Conservation (phyloP, 352 stramenopile genomes). For the Discostella stelligera region DNA sequence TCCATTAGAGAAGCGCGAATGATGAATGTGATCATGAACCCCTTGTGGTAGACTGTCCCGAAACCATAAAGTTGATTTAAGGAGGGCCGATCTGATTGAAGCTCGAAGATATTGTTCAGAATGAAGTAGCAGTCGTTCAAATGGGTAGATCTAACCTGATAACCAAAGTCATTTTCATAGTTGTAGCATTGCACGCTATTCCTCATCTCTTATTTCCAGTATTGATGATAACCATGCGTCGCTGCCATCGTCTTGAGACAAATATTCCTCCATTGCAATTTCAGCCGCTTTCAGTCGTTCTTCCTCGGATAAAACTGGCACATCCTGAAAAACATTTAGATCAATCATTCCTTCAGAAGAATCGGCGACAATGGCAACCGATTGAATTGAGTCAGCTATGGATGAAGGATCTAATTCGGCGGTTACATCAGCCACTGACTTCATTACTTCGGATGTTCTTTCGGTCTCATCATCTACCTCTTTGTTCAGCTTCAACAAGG, state of each 20-base stretch:
- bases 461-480: conserved; percentile 10
- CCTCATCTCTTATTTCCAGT: conserved; percentile 56
- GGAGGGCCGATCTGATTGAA: background rate
- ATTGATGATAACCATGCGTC: conserved; percentile 61
- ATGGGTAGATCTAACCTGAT: background rate
- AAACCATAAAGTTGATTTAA: background rate
- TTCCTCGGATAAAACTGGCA: conserved; percentile 42
- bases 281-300: conserved; percentile 44
- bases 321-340: conserved; percentile 42
- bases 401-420: conserved; percentile 18
- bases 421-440: conserved; percentile 28
- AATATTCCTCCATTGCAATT: conserved; percentile 67
- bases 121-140: background rate
- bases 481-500: conserved; percentile 18
- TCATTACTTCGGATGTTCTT: background rate
- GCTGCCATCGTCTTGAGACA: conserved; percentile 71
- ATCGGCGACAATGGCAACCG: background rate
- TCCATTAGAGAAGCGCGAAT: conserved; percentile 59
- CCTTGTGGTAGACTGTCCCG: too few relatives aligned
- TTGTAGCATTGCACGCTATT: conserved; percentile 6
- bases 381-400: background rate
- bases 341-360: background rate
- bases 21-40: background rate
- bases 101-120: background rate
- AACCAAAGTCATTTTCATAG: background rate